Percentiles rank a stretch among this genome's conserved stretches.
Evolutionary conservation across 441 rosid species (phyloP).

Genomic region (Eutrema salsugineum): DNA sequence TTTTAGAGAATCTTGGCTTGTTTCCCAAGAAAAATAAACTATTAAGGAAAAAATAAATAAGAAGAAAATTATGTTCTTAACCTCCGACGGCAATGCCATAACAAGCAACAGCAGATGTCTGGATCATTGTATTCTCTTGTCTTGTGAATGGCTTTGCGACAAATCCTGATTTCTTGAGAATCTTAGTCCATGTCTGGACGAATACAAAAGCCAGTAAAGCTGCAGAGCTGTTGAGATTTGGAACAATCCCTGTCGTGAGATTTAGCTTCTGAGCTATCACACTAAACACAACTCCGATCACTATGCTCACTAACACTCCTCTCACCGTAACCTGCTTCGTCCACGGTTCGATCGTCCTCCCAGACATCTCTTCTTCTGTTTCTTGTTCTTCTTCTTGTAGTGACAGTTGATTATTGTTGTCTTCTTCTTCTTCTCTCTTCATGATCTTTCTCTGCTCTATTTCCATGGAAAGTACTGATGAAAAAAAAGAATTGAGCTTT

Average conservation of each 20-base stretch:
- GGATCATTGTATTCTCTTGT: conserved; percentile 64
- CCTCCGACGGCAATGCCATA: conserved; percentile 74
- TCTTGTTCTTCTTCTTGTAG: conserved; percentile 30
- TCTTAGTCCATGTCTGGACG: conserved; percentile 52
- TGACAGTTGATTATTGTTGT: conserved; percentile 14
- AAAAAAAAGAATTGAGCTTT: background rate
- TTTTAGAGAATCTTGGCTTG: background rate
- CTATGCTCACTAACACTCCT: conserved; percentile 48
- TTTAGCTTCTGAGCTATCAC: conserved; percentile 53
- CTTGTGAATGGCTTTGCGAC: conserved; percentile 47
- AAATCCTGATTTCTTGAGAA: conserved; percentile 50
- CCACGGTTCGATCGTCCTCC: conserved; percentile 42
- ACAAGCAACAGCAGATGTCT: conserved; percentile 78
- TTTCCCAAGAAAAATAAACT: background rate
- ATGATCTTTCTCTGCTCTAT: conserved; percentile 25
- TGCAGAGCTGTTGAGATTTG: conserved; percentile 60
- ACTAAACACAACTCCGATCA: conserved; percentile 54
- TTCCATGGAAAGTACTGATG: conserved; percentile 18
- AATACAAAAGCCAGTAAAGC: conserved; percentile 52
- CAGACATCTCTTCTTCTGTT: conserved; percentile 29
- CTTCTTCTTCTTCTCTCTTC: conserved; percentile 36
- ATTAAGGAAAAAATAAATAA: background rate
- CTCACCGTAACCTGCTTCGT: conserved; percentile 51
- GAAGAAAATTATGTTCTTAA: conserved; percentile 13
- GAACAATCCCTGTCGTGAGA: conserved; percentile 53